A percentile compares a stretch with the other conserved stretches of the same genome.
Evolutionary conservation across 108 stramenopile species (phyloP).

Genomic region (Licmophora abbreviata): DNA sequence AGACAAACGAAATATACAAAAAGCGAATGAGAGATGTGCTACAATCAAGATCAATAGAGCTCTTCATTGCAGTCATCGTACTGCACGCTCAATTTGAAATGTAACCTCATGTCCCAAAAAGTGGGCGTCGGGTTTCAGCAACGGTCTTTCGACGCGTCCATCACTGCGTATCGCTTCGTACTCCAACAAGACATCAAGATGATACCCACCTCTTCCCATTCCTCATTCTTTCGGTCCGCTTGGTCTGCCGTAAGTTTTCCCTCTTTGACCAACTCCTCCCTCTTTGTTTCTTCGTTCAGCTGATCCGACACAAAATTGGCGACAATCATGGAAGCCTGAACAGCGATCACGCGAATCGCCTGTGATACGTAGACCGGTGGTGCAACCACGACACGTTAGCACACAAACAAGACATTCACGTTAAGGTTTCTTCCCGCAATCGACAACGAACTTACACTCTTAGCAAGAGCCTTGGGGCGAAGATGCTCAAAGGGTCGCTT

Average conservation of each 20-base stretch:
- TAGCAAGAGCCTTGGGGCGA: no score
- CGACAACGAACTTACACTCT: no score
- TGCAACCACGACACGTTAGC: no score
- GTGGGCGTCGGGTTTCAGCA: slow-evolving; percentile 36
- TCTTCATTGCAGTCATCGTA: neutral
- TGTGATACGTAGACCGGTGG: no score
- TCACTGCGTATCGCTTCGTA: slow-evolving; percentile 7
- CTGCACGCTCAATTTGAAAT: slow-evolving; percentile 17
- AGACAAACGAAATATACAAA: neutral
- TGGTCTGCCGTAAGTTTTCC: slow-evolving; percentile 40
- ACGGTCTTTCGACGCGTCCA: slow-evolving; percentile 31
- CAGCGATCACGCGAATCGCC: slow-evolving; percentile 1
- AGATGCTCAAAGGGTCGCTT: no score
- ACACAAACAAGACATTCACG: no score
- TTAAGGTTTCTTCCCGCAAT: no score
- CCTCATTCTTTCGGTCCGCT: slow-evolving; percentile 34
- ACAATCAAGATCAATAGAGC: neutral
- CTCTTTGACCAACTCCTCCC: slow-evolving; percentile 26
- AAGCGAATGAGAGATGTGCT: neutral
- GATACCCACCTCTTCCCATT: slow-evolving; percentile 48
- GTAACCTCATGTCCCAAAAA: slow-evolving; percentile 12
- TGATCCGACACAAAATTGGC: slow-evolving; percentile 36
- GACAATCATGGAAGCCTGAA: slow-evolving; percentile 9
- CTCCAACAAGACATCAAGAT: neutral
- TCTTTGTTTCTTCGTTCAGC: slow-evolving; percentile 28